These are phyloP conservation scores for Erythrobasidium yunnanense DNA, from an alignment of 768 basidiomycete species.

Conservation along the genomic window DNA sequence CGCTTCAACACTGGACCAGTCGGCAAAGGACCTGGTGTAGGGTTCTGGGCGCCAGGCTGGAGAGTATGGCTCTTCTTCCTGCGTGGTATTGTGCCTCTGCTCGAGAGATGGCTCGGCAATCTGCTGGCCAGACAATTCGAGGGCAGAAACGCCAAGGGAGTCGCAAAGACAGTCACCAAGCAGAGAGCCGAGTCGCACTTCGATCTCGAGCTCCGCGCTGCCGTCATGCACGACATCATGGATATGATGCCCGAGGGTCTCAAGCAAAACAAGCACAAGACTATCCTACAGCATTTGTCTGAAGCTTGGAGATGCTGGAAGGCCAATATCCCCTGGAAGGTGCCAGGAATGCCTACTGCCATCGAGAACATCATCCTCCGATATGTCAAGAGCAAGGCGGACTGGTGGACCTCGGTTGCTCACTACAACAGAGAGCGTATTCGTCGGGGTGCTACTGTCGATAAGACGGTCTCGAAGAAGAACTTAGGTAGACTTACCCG, in stretches of 20 bases:
- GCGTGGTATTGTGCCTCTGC: slow-evolving; percentile 92
- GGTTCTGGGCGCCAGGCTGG: slow-evolving; percentile 99
- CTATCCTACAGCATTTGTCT: slow-evolving; percentile 91
- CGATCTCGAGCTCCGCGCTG: slow-evolving; percentile 89
- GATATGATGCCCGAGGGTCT: slow-evolving; percentile 99
- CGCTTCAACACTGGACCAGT: slow-evolving; percentile 99
- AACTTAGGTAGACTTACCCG: slow-evolving; percentile 95
- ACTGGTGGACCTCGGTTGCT: slow-evolving; percentile 98
- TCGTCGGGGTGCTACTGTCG: slow-evolving; percentile 87
- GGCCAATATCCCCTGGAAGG: slow-evolving; percentile 88
- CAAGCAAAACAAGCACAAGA: slow-evolving; percentile 99
- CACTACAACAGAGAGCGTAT: slow-evolving; percentile 98
- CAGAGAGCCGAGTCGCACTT: slow-evolving; percentile 98
- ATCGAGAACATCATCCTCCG: slow-evolving; percentile 98
- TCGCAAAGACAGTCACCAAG: slow-evolving; percentile 97
- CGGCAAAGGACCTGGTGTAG: slow-evolving; percentile 95
- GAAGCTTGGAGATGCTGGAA: slow-evolving; percentile 88
- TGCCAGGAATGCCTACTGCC: slow-evolving; percentile 97
- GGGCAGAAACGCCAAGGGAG: slow-evolving; percentile 71
- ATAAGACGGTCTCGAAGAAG: slow-evolving; percentile 98
- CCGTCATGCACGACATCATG: slow-evolving; percentile 99
- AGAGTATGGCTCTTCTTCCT: slow-evolving; percentile 99
- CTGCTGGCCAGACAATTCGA: slow-evolving; percentile 96
- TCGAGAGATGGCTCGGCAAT: slow-evolving; percentile 97
- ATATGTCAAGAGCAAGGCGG: slow-evolving; percentile 98